A percentile compares a stretch with the other conserved stretches of the same genome.
Conservation (phyloP, 208 protist genomes). For the Trypanosomatidae sp. region DNA sequence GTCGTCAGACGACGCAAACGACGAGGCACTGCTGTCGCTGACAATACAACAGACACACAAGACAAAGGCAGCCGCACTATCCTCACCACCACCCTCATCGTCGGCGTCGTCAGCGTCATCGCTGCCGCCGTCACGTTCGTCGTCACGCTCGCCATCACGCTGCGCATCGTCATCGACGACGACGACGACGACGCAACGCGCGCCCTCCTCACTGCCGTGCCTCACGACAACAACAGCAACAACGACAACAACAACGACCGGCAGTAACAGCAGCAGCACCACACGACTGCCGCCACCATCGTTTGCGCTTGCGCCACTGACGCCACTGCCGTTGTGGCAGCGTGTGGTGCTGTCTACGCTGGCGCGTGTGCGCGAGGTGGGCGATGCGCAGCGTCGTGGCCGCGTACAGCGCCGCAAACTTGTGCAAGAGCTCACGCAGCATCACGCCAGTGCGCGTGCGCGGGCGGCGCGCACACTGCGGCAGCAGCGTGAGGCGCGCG, state of each 20-base stretch:
- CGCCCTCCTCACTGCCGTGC: too few species aligned
- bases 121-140: too few species aligned
- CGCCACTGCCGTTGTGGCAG: slow-evolving; percentile 49
- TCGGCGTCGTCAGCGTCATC: too few species aligned
- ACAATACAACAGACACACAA: too few species aligned
- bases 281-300: slow-evolving; percentile 15
- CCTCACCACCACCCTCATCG: too few species aligned
- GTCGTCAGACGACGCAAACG: too few species aligned
- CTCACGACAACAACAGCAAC: background rate
- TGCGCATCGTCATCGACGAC: too few species aligned
- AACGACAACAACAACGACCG: background rate
- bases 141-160: too few species aligned
- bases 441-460: slow-evolving; percentile 30
- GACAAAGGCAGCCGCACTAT: too few species aligned
- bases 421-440: slow-evolving; percentile 22
- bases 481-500: slow-evolving; percentile 44
- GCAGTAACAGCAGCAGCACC: background rate
- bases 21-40: too few species aligned
- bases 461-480: slow-evolving; percentile 20
- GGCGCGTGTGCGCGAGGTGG: slow-evolving; percentile 4
- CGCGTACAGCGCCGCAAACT: slow-evolving; percentile 9
- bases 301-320: slow-evolving; percentile 17
- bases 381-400: slow-evolving; percentile 8
- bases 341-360: slow-evolving; percentile 36
- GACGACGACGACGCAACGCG: too few species aligned